phyloP scores from a whole-genome alignment of 169 alveolate species.

The Cyclospora cayetanensis region DNA sequence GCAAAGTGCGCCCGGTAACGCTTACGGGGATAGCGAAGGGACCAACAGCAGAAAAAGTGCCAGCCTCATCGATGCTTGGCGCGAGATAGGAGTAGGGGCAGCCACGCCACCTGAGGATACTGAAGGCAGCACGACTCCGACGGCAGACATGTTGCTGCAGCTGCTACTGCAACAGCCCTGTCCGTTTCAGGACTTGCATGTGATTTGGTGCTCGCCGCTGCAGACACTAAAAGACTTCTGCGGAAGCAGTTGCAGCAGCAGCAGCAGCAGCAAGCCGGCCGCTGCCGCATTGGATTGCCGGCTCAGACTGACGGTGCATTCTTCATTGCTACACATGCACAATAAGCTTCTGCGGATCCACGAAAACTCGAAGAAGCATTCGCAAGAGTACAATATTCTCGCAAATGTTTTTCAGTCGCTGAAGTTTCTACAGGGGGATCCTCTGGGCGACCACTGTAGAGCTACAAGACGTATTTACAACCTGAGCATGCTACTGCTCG shows the following conservation, averaged over 20 bases:
- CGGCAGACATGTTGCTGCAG: conserved; percentile 57
- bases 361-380: background rate
- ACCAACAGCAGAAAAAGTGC: background rate
- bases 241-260: conserved; percentile 53
- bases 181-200: conserved; percentile 43
- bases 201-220: conserved; percentile 47
- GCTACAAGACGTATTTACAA: conserved; percentile 38
- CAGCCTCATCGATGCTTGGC: conserved; percentile 5
- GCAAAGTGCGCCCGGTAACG: background rate
- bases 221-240: conserved; percentile 8
- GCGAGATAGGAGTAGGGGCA: conserved; percentile 5
- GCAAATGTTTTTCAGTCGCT: background rate
- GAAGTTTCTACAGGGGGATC: conserved; percentile 1
- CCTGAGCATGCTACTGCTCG: conserved; percentile 24
- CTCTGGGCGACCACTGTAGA: conserved; percentile 9
- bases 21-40: background rate
- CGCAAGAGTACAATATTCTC: background rate
- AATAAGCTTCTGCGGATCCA: background rate
- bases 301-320: conserved; percentile 15
- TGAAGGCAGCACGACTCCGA: background rate
- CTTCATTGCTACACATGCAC: background rate
- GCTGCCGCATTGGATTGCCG: conserved; percentile 59
- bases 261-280: conserved; percentile 41
- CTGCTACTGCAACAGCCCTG: conserved; percentile 24
- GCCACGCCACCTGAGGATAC: background rate